Base-by-base conservation (phyloP, 768 basidiomycete species). In the Tylopilus vinaceipallidus region DNA sequence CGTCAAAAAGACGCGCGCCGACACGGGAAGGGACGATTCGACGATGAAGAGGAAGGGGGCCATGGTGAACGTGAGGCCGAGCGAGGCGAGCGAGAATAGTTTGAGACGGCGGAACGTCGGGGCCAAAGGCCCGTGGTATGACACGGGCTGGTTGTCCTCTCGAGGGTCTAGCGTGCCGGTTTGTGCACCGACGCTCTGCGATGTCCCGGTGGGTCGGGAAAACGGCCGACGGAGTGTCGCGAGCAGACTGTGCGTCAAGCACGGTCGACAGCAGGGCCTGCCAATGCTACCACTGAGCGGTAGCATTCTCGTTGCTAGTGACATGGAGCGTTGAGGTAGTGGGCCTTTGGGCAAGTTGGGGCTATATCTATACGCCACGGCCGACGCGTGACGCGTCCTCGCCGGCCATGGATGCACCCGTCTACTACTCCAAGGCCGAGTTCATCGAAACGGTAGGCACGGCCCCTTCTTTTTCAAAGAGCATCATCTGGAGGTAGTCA, bases 401-500 rank as follows among this genome's bases (percentile, higher is more conserved):
- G 38, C 14, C 40, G 51, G 41, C 56, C 26, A 87, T 89, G 86
- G 86, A 90, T 26, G 71, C 80, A 16, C 84, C 84, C 7, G 81
- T 91, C 34, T 86, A 83, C 70, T 92, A 93, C 65, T 81, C 85
- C 12, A 85, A 86, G 55, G 73, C 81, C 26, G 91, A 94, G 68
- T 93, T 85, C 69, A 94, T 94, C 38, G 91, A 94, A 73, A 94
- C 91, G 48, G 91, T 91, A 66, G 49, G 77, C 35, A 41, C n/a
- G 10, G 26, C 30, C 32, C 32, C 42, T 45, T 13, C 43, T 20
- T 29, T 22, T 3, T 12, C 19, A 29, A 8, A 41, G 44, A 14
- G 47, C 19, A 22, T 32, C 33, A 23, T 26, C 43, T 42, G 42
- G 47, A 61, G 50, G 35, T 19, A 24, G 38, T 37, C 27, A 52